phyloP scores from a whole-genome alignment of 1,284 basidiomycete species.

The Hortiboletus rubellus region DNA sequence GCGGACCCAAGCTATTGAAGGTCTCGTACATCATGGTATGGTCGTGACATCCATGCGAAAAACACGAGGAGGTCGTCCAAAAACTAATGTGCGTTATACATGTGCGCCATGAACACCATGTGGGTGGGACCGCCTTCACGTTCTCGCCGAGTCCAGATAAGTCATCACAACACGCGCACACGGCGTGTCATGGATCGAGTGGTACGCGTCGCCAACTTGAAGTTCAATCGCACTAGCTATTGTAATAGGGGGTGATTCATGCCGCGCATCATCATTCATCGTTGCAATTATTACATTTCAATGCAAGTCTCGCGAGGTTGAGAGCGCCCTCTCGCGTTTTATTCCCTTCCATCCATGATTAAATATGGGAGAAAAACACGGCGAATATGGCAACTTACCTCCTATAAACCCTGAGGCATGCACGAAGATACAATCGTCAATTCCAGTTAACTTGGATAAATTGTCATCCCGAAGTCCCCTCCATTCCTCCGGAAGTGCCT shows the following conservation, averaged over 20 bases:
- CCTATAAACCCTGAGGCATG: conserved; percentile 97
- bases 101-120: conserved; percentile 6
- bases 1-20: conserved; percentile 20
- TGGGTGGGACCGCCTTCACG: conserved; percentile 13
- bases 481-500: conserved; percentile 92
- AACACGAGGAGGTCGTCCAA: conserved; percentile 31
- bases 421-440: conserved; percentile 87
- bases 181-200: conserved; percentile 13
- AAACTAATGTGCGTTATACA: background rate
- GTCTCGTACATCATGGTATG: conserved; percentile 22
- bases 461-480: conserved; percentile 87
- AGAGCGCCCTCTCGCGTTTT: conserved; percentile 88
- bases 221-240: conserved; percentile 9
- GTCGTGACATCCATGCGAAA: conserved; percentile 35
- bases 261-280: conserved; percentile 18
- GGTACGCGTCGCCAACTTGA: conserved; percentile 7
- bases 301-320: conserved; percentile 74
- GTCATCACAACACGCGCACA: conserved; percentile 17
- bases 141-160: conserved; percentile 8
- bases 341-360: conserved; percentile 59
- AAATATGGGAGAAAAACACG: conserved; percentile 8
- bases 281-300: conserved; percentile 36
- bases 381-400: conserved; percentile 48
- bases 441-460: conserved; percentile 72
- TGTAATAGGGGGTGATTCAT: conserved; percentile 14